These are phyloP conservation scores for Chloranthus sessilifolius DNA, from an alignment of 164 flowering plant genomes.

Conservation along the genomic window DNA sequence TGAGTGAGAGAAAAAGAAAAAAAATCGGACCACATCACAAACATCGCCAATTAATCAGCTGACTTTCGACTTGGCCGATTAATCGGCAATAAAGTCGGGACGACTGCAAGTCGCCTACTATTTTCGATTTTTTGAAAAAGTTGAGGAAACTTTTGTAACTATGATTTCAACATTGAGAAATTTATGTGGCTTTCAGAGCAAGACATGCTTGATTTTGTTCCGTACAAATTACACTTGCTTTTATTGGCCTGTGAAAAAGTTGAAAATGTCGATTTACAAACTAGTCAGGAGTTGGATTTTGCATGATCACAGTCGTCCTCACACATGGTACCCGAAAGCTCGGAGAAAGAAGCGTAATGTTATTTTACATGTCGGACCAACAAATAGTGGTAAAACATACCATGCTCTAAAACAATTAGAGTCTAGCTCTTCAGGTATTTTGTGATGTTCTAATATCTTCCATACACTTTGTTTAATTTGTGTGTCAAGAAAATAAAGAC, in stretches of 20 bases:
- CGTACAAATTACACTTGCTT: neutral
- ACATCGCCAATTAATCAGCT: no score
- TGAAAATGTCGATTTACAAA: no score
- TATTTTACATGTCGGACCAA: conserved; percentile 88
- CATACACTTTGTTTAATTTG: neutral
- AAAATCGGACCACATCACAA: no score
- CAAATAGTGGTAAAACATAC: conserved; percentile 97
- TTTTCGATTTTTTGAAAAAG: no score
- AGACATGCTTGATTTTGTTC: neutral
- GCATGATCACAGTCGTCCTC: conserved; percentile 53
- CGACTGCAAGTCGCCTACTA: no score
- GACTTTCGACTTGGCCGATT: no score
- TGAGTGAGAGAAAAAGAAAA: no score
- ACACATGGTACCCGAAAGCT: conserved; percentile 91
- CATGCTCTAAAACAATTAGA: conserved; percentile 74
- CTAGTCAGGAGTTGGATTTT: no score
- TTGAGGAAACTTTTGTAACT: no score
- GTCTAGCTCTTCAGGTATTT: conserved; percentile 65
- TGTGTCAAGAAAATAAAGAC: neutral
- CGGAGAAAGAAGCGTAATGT: conserved; percentile 70
- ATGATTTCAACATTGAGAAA: no score
- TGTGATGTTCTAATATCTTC: neutral
- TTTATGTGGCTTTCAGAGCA: neutral
- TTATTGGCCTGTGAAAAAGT: no score
- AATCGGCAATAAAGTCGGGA: no score